These are phyloP conservation scores for Huntiella omanensis DNA, from an alignment of 2,329 filamentous ascomycete species.

Conservation along the genomic window DNA sequence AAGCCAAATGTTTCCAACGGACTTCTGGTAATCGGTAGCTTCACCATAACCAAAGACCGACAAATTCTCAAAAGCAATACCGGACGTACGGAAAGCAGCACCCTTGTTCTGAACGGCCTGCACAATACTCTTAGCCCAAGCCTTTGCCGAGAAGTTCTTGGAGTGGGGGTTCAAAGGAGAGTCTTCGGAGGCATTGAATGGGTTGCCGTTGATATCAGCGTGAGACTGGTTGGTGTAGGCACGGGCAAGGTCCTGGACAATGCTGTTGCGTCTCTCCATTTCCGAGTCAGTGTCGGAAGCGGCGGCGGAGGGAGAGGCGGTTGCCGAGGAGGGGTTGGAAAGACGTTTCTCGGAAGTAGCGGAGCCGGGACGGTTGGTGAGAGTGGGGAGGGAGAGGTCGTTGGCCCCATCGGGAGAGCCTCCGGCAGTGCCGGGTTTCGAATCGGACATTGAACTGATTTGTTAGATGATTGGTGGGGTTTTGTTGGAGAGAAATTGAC, in stretches of 20 bases:
- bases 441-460: not conserved
- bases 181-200: constrained; percentile 29
- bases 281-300: constrained; percentile 23
- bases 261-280: constrained; percentile 29
- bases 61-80: constrained; percentile 47
- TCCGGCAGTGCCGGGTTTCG: not conserved
- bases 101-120: constrained; percentile 32
- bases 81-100: constrained; percentile 37
- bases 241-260: constrained; percentile 36
- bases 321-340: constrained; percentile 9
- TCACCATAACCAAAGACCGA: constrained; percentile 50
- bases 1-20: constrained; percentile 43
- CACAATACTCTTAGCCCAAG: constrained; percentile 43
- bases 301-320: constrained; percentile 16
- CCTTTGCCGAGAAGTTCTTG: constrained; percentile 31
- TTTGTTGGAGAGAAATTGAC: too few species aligned
- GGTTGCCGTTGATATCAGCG: constrained; percentile 23
- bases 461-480: too few species aligned
- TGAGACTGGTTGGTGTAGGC: constrained; percentile 32
- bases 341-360: constrained; percentile 9
- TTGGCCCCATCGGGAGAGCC: constrained; percentile 1
- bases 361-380: constrained; percentile 1
- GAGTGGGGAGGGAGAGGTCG: not conserved
- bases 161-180: constrained; percentile 36
- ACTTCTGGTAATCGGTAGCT: constrained; percentile 52